Evolutionary conservation across 345 rosid genomes (phyloP).

Genomic region (Mallotus nudiflorus): DNA sequence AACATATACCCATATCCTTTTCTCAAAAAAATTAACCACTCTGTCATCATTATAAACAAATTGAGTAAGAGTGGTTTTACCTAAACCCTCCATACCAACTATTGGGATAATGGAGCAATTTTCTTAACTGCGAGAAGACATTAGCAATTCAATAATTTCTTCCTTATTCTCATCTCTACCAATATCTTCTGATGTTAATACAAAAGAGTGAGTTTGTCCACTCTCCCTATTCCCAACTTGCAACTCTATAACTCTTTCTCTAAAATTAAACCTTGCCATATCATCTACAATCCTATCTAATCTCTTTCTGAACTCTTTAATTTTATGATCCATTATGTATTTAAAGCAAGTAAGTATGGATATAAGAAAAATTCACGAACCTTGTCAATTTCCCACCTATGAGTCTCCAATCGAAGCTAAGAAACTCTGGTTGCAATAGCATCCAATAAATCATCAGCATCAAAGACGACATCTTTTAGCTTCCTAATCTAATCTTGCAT

Average conservation of each 20-base stretch:
- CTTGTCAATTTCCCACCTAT: neutral
- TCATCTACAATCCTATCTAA: slow-evolving; percentile 8
- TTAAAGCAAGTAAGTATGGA: neutral
- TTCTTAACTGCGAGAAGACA: neutral
- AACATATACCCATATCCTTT: slow-evolving; percentile 19
- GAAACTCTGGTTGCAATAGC: neutral
- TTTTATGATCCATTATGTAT: neutral
- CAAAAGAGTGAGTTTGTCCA: slow-evolving; percentile 19
- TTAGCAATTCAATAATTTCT: neutral
- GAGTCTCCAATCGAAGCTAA: neutral
- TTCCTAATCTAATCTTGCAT: slow-evolving; percentile 13
- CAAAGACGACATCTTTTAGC: slow-evolving; percentile 19
- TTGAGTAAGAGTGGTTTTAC: slow-evolving; percentile 20
- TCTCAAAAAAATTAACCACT: slow-evolving; percentile 1
- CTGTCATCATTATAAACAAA: slow-evolving; percentile 16
- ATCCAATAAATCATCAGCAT: slow-evolving; percentile 20
- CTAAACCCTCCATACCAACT: slow-evolving; percentile 20
- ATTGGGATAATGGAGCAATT: slow-evolving; percentile 2
- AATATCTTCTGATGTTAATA: slow-evolving; percentile 8
- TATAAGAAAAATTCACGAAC: neutral
- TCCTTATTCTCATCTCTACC: slow-evolving; percentile 14
- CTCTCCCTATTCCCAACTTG: slow-evolving; percentile 5
- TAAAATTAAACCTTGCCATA: slow-evolving; percentile 11
- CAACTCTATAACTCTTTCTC: neutral
- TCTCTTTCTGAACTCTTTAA: slow-evolving; percentile 1